Percentiles rank a stretch among this genome's conserved stretches.
These are phyloP conservation scores for rapeseed (Brassica napus) DNA, from an alignment of 345 rosid species.

Conservation along the genomic window DNA sequence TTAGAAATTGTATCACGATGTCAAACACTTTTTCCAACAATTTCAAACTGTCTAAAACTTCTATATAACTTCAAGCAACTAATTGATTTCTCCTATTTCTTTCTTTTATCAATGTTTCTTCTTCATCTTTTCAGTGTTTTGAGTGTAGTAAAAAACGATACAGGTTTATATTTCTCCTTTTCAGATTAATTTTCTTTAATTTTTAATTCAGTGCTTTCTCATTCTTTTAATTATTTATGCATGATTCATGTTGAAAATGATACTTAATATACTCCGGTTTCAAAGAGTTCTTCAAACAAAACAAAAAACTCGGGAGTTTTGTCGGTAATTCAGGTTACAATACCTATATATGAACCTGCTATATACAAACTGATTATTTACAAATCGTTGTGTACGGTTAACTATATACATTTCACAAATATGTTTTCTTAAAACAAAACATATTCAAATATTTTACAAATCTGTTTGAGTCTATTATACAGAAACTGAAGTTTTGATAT, in stretches of 20 bases:
- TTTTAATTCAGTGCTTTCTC: neutral
- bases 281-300: neutral
- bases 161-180: neutral
- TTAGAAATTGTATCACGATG: neutral
- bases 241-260: neutral
- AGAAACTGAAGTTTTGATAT: neutral
- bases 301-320: neutral
- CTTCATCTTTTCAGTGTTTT: neutral
- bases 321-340: neutral
- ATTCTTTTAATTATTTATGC: neutral
- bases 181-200: neutral
- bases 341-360: neutral
- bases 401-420: neutral
- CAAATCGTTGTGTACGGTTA: neutral
- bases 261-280: neutral
- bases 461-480: neutral
- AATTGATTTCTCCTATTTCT: too few species aligned
- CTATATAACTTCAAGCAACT: neutral
- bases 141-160: neutral
- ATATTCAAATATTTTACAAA: neutral
- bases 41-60: neutral
- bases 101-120: neutral
- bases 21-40: neutral
- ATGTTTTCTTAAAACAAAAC: neutral
- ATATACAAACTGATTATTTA: neutral